Evolutionary conservation across 2,329 filamentous ascomycete genomes (phyloP), one percentile per base, ranked within the genome.

Genomic region (Aspergillus tubingensis): DNA sequence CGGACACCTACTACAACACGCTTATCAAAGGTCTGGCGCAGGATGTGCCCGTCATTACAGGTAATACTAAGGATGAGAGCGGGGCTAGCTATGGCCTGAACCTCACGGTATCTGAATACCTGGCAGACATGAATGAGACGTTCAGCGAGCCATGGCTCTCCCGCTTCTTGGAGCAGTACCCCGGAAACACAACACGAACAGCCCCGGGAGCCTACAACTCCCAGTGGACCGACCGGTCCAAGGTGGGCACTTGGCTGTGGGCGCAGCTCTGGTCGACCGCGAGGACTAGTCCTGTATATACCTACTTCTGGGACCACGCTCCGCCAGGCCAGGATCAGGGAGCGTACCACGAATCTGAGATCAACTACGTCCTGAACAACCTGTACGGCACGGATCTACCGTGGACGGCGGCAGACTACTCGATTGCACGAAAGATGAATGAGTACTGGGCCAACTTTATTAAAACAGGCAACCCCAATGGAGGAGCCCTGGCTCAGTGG

Each of bases 391-490:
- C 61, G 10, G 62, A 68, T 36, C 32, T 49, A 23, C 59, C 68
- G 2, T 71, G 66, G 62, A 65, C 62, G 11, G 47, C 52, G 1
- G 57, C 62, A 6, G 70, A 73, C 56, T 70, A 72, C 50, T 49
- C 25, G 4, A 64, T 74, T 43, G 63, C 57, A 2, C 38, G 49
- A 1, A 63, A 58, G 47, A 62, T 76, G 48, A 71, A 74, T 52
- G 61, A 60, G 3, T 75, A 75, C 60, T 70, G 75, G 58, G 68
- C 65, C 11, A 72, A 70, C 55, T 77, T 74, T 54, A 71, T 67
- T 36, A 65, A 63, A 58, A 72, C 60, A 8, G 72, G 72, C 2
- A 62, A 68, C 27, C 74, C 74, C 64, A 77, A 58, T 64, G 72
- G 47, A 73, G 11, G 30, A 25, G 17, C 11, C 7, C 44, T 50